phyloP scores from a whole-genome alignment of 805 yeast genomes.

The Wickerhamiella shivajii region DNA sequence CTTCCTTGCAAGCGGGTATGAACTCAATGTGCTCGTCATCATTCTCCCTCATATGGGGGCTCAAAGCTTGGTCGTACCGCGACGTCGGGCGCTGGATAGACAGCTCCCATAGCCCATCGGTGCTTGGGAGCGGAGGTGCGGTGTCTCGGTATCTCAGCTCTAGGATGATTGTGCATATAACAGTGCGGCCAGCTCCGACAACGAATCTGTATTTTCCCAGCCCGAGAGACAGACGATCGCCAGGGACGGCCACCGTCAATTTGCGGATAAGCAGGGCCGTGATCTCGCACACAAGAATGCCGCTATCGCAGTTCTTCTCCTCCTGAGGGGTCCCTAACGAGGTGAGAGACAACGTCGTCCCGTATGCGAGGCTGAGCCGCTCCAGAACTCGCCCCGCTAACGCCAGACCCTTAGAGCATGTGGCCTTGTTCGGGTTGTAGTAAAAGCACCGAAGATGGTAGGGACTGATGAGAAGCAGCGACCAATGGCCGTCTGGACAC shows the following conservation, averaged over 20 bases:
- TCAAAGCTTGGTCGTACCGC: too few relatives aligned
- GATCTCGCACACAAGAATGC: constrained; percentile 28
- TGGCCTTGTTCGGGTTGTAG: constrained; percentile 5
- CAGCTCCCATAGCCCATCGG: too few relatives aligned
- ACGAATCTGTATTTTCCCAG: constrained; percentile 17
- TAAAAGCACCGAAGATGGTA: constrained; percentile 3
- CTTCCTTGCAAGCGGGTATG: too few relatives aligned
- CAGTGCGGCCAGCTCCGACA: constrained; percentile 9
- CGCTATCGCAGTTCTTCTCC: constrained; percentile 36
- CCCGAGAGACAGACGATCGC: constrained; percentile 22
- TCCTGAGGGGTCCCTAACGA: constrained; percentile 33
- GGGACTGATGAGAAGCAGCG: constrained; percentile 6
- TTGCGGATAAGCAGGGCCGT: constrained; percentile 19
- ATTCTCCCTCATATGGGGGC: too few relatives aligned
- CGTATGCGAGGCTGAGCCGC: neutral
- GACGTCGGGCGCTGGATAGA: too few relatives aligned
- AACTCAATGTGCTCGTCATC: too few relatives aligned
- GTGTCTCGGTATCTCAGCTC: too few relatives aligned
- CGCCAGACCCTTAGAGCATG: constrained; percentile 3
- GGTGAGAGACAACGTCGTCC: constrained; percentile 19
- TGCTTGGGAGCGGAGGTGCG: too few relatives aligned
- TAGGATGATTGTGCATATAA: constrained; percentile 5
- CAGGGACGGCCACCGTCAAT: constrained; percentile 12
- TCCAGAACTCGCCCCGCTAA: neutral
- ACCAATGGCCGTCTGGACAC: constrained; percentile 32